Percentiles rank a stretch among this genome's conserved stretches.
Conservation (phyloP, 1,139 yeast genomes). For the Yamadazyma dendronema region DNA sequence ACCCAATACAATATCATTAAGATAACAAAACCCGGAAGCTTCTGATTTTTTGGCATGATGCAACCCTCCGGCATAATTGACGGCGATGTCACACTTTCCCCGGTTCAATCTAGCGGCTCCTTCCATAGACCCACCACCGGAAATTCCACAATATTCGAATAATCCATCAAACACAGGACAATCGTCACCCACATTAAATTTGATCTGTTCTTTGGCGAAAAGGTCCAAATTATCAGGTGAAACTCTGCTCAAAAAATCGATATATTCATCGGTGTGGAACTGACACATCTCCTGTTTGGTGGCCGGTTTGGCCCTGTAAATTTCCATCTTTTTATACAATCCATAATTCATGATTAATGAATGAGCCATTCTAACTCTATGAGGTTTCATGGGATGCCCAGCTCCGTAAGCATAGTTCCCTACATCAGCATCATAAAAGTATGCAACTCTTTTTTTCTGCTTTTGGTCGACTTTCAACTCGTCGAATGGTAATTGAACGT, state of each 20-base stretch:
- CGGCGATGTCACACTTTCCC: conserved; percentile 91
- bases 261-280: conserved; percentile 95
- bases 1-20: conserved; percentile 90
- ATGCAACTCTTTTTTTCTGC: conserved; percentile 45
- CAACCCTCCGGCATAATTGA: conserved; percentile 95
- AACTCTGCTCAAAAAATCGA: conserved; percentile 88
- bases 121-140: conserved; percentile 91
- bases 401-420: conserved; percentile 98
- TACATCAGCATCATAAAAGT: conserved; percentile 69
- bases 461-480: conserved; percentile 41
- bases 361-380: conserved; percentile 98
- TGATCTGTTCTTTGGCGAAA: conserved; percentile 89
- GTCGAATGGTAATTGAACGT: conserved; percentile 46
- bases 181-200: conserved; percentile 96
- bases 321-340: conserved; percentile 93
- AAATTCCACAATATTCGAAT: conserved; percentile 80
- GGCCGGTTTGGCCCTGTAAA: conserved; percentile 95
- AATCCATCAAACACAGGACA: conserved; percentile 97
- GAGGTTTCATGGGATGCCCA: conserved; percentile 99
- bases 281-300: conserved; percentile 99
- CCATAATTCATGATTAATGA: conserved; percentile 97
- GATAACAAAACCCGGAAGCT: conserved; percentile 94
- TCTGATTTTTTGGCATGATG: conserved; percentile 96
- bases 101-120: conserved; percentile 83
- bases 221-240: conserved; percentile 92